These are phyloP conservation scores for Terfezia boudieri DNA, from an alignment of 495 filamentous ascomycete genomes.

Conservation along the genomic window DNA sequence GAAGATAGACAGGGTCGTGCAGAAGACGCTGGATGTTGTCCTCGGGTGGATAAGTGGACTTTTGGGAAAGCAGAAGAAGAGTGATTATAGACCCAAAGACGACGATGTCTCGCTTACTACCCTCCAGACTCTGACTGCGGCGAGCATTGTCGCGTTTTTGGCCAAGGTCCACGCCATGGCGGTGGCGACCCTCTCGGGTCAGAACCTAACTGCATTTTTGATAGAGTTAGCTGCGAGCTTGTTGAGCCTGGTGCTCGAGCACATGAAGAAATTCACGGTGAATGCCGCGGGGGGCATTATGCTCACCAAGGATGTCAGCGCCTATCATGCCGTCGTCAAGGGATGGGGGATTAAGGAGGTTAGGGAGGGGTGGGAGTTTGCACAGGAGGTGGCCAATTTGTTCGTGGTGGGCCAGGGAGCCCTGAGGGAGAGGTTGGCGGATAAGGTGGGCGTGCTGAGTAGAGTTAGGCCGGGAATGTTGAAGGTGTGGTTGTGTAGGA, in stretches of 20 bases:
- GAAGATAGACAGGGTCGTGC: slow-evolving; percentile 69
- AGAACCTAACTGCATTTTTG: slow-evolving; percentile 54
- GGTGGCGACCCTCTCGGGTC: slow-evolving; percentile 45
- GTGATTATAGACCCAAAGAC: slow-evolving; percentile 80
- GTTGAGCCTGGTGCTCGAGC: slow-evolving; percentile 57
- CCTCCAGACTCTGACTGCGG: slow-evolving; percentile 71
- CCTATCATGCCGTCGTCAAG: slow-evolving; percentile 62
- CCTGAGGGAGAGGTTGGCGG: slow-evolving; percentile 16
- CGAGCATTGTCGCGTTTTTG: slow-evolving; percentile 54
- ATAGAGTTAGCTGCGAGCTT: slow-evolving; percentile 70
- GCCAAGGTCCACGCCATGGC: slow-evolving; percentile 36
- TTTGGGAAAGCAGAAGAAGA: slow-evolving; percentile 63
- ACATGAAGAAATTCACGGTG: slow-evolving; percentile 82
- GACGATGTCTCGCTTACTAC: slow-evolving; percentile 57
- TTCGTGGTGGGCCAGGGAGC: slow-evolving; percentile 47
- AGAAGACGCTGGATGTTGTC: slow-evolving; percentile 63
- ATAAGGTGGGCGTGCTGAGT: slow-evolving; percentile 11
- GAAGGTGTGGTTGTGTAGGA: slow-evolving; percentile 15
- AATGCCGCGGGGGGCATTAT: slow-evolving; percentile 81
- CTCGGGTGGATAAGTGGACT: slow-evolving; percentile 56
- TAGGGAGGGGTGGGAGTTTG: slow-evolving; percentile 49
- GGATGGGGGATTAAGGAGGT: slow-evolving; percentile 55
- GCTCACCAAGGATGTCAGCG: slow-evolving; percentile 86
- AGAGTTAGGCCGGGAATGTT: slow-evolving; percentile 13
- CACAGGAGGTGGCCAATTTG: slow-evolving; percentile 85